Evolutionary conservation across 73 alveolate genomes (phyloP).

Genomic region (Paramecium sexaurelia): DNA sequence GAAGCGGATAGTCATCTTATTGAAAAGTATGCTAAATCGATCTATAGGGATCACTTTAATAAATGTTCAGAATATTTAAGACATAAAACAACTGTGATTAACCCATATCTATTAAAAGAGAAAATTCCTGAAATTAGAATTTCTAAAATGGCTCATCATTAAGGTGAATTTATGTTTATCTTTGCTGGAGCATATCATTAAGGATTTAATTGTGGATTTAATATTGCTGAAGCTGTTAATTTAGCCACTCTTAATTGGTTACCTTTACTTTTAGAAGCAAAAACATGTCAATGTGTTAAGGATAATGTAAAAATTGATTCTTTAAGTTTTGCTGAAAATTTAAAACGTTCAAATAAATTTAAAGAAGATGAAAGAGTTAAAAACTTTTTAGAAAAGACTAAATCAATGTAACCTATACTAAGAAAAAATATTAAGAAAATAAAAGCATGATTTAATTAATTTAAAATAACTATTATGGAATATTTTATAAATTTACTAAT

Average conservation of each 20-base stretch:
- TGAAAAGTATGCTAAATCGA: conserved; percentile 72
- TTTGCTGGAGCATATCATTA: conserved; percentile 84
- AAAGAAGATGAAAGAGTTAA: conserved; percentile 50
- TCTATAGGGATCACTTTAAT: conserved; percentile 76
- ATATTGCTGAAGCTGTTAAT: conserved; percentile 94
- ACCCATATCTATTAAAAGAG: conserved; percentile 72
- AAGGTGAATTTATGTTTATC: conserved; percentile 85
- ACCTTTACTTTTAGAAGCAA: conserved; percentile 48
- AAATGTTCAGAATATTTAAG: conserved; percentile 84
- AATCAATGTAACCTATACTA: not conserved
- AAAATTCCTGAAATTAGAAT: conserved; percentile 73
- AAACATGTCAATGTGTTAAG: conserved; percentile 61
- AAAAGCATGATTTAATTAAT: not conserved
- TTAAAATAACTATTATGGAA: not conserved
- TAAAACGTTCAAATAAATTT: conserved; percentile 14
- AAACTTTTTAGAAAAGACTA: conserved; percentile 6
- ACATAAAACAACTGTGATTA: conserved; percentile 82
- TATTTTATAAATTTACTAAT: not conserved
- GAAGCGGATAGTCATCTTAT: conserved; percentile 71
- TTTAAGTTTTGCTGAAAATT: conserved; percentile 32
- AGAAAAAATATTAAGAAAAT: not conserved
- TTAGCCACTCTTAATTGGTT: conserved; percentile 76
- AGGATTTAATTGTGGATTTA: conserved; percentile 88
- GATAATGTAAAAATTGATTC: conserved; percentile 72
- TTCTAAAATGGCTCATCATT: conserved; percentile 72